phyloP scores from a whole-genome alignment of 257 asterid species.

The Penstemon newberryi region DNA sequence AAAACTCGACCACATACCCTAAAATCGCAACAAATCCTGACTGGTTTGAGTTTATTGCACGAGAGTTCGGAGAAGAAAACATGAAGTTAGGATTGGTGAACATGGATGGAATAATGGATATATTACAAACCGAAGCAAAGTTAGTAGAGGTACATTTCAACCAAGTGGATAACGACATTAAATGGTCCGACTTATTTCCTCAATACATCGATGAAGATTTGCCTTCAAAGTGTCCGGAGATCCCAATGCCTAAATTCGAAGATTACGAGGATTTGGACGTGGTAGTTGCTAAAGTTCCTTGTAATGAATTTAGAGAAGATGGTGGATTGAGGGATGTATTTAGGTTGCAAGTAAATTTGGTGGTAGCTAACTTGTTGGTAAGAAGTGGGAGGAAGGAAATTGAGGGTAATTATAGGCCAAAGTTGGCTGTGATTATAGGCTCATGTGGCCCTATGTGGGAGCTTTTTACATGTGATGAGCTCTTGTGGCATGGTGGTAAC shows the following conservation, averaged over 20 bases:
- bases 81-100: slow-evolving; percentile 47
- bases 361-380: slow-evolving; percentile 65
- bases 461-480: slow-evolving; percentile 73
- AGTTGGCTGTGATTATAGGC: slow-evolving; percentile 62
- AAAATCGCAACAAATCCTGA: slow-evolving; percentile 12
- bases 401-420: slow-evolving; percentile 12
- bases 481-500: slow-evolving; percentile 47
- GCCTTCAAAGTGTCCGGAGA: slow-evolving; percentile 45
- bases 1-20: slow-evolving; percentile 11
- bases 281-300: slow-evolving; percentile 57
- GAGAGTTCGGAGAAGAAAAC: slow-evolving; percentile 22
- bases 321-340: slow-evolving; percentile 54
- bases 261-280: slow-evolving; percentile 51
- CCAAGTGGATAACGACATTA: slow-evolving; percentile 26
- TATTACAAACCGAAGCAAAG: slow-evolving; percentile 9
- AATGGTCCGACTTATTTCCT: slow-evolving; percentile 65
- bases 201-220: slow-evolving; percentile 46
- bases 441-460: slow-evolving; percentile 72
- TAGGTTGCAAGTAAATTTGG: slow-evolving; percentile 75
- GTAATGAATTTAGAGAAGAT: slow-evolving; percentile 24
- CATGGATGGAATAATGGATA: slow-evolving; percentile 23
- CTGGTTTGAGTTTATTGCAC: slow-evolving; percentile 35
- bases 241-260: slow-evolving; percentile 59
- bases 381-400: slow-evolving; percentile 39
- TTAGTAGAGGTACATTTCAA: slow-evolving; percentile 38